phyloP scores from a whole-genome alignment of 805 yeast genomes.

The Isabelozyma rhagii region DNA sequence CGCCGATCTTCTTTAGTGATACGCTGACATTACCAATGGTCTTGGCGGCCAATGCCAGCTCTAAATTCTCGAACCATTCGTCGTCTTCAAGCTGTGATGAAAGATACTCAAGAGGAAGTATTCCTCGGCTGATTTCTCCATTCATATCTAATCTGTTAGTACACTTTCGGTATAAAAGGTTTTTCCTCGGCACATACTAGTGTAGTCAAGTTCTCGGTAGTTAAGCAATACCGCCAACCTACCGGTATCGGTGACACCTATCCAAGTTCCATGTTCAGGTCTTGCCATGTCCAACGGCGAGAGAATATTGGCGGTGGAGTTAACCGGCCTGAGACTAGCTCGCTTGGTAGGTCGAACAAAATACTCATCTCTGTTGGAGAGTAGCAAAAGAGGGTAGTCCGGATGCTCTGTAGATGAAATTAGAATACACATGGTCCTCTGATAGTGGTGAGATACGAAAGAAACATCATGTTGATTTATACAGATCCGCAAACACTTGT shows the following conservation, averaged over 20 bases:
- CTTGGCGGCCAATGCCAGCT: slow-evolving; percentile 7
- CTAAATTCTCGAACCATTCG: slow-evolving; percentile 44
- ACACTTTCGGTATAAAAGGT: not conserved
- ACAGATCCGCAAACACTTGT: no score
- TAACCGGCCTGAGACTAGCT: slow-evolving; percentile 39
- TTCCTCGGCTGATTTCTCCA: slow-evolving; percentile 50
- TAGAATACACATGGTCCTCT: slow-evolving; percentile 68
- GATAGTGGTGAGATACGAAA: not conserved
- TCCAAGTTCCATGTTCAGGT: slow-evolving; percentile 86
- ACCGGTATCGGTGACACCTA: slow-evolving; percentile 62
- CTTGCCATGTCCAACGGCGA: slow-evolving; percentile 76
- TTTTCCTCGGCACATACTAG: slow-evolving; percentile 11
- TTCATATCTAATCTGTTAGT: slow-evolving; percentile 17
- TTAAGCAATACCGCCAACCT: slow-evolving; percentile 74
- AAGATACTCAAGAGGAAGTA: slow-evolving; percentile 46
- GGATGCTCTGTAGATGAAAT: slow-evolving; percentile 66
- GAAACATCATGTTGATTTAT: not conserved
- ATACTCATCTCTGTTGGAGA: slow-evolving; percentile 88
- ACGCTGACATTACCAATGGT: slow-evolving; percentile 5
- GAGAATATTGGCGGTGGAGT: slow-evolving; percentile 39
- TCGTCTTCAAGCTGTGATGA: slow-evolving; percentile 29
- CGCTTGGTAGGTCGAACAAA: slow-evolving; percentile 66
- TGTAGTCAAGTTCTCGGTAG: slow-evolving; percentile 48
- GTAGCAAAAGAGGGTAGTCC: slow-evolving; percentile 67
- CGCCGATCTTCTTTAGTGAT: slow-evolving; percentile 45